Conservation (phyloP, 1,284 basidiomycete genomes). For the Lignosus rhinocerotis region DNA sequence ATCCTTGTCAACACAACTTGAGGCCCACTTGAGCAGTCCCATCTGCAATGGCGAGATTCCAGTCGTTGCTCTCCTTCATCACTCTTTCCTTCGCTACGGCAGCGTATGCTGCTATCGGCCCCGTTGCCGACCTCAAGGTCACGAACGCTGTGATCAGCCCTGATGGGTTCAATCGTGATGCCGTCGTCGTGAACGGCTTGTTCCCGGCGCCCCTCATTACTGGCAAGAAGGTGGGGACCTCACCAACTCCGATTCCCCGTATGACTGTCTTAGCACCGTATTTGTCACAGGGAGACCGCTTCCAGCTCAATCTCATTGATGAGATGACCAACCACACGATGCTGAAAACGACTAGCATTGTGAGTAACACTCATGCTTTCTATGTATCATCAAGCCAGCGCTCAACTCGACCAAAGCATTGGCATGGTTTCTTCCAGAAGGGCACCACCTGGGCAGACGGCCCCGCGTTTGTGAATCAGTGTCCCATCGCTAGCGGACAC, state of each 20-base stretch:
- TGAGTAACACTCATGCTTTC: conserved; percentile 12
- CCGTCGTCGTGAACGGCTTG: conserved; percentile 26
- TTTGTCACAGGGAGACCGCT: conserved; percentile 24
- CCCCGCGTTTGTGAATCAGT: conserved; percentile 43
- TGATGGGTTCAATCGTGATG: conserved; percentile 26
- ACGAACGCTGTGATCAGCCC: conserved; percentile 23
- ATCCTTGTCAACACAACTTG: conserved; percentile 3
- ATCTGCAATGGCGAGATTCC: conserved; percentile 14
- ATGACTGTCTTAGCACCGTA: not conserved
- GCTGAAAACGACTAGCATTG: conserved; percentile 37
- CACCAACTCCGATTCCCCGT: not conserved
- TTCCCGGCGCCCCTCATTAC: conserved; percentile 30
- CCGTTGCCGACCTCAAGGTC: conserved; percentile 25
- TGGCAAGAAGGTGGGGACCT: conserved; percentile 21
- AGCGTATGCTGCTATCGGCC: conserved; percentile 20
- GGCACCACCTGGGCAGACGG: conserved; percentile 37
- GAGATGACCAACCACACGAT: conserved; percentile 36
- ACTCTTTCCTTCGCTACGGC: conserved; percentile 11
- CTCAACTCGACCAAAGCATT: conserved; percentile 29
- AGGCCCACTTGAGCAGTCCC: conserved; percentile 7
- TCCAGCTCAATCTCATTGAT: conserved; percentile 38
- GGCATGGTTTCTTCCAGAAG: conserved; percentile 37
- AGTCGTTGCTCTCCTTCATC: conserved; percentile 15
- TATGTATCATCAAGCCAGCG: not conserved
- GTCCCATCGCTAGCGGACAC: conserved; percentile 47